Conservation (phyloP, 495 filamentous ascomycete genomes). For the Aspergillus egyptiacus region DNA sequence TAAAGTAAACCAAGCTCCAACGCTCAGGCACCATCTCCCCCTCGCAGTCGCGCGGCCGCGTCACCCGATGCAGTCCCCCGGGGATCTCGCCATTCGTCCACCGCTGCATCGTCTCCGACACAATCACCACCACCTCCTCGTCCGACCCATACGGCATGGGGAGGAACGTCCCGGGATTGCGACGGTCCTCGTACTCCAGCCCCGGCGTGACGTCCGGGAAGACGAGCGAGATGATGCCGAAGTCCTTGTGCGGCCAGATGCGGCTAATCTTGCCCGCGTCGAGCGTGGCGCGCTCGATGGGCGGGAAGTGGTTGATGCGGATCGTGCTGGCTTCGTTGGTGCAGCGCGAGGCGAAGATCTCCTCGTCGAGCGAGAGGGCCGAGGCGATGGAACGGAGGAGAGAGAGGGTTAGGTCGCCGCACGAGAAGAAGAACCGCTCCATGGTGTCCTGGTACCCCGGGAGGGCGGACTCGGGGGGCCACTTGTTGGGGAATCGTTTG, state of each 20-base stretch:
- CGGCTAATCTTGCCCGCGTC: constrained; percentile 10
- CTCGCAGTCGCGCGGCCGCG: neutral
- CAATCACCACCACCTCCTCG: constrained; percentile 40
- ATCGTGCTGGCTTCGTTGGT: neutral
- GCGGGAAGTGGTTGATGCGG: constrained; percentile 13
- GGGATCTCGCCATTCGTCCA: constrained; percentile 32
- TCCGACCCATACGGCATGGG: neutral
- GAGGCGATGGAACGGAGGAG: neutral
- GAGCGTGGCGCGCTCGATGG: neutral
- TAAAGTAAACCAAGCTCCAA: constrained; percentile 2
- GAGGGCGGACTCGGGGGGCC: constrained; percentile 18
- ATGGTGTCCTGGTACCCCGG: constrained; percentile 26
- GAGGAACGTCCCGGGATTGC: neutral
- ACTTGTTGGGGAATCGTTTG: constrained; percentile 24
- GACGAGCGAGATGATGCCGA: constrained; percentile 35
- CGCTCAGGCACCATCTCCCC: neutral
- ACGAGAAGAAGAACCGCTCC: constrained; percentile 5
- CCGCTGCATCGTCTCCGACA: constrained; percentile 15
- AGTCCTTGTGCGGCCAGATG: constrained; percentile 30
- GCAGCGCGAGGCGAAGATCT: neutral
- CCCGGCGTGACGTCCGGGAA: constrained; percentile 35
- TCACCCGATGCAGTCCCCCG: constrained; percentile 43
- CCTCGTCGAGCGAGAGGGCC: neutral
- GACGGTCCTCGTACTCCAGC: constrained; percentile 28
- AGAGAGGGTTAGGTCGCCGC: neutral